A percentile compares a stretch with the other conserved stretches of the same genome.
These are phyloP conservation scores for Acanthamoeba castellanii DNA, from an alignment of 208 protist species.

Conservation along the genomic window DNA sequence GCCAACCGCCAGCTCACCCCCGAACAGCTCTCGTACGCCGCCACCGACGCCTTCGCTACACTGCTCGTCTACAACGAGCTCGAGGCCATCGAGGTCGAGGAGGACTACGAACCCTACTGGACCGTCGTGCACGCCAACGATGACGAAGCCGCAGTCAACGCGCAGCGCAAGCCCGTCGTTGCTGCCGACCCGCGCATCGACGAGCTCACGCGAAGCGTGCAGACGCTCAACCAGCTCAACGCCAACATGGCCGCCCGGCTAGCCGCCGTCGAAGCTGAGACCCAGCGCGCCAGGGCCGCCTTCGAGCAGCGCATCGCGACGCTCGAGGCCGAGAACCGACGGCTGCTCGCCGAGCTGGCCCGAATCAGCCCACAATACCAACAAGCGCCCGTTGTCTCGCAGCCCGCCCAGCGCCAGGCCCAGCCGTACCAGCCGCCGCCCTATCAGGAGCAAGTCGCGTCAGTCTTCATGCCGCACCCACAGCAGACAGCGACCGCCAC, in stretches of 20 bases:
- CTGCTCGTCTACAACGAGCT: constrained; percentile 33
- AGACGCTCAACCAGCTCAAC: not conserved
- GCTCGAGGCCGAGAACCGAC: not conserved
- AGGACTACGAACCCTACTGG: constrained; percentile 5
- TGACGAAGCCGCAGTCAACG: not conserved
- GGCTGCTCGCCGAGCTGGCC: not conserved
- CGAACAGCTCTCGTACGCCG: not conserved
- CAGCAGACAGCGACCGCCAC: too few species aligned
- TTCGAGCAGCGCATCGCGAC: not conserved
- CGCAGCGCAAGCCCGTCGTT: not conserved
- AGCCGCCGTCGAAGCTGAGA: not conserved
- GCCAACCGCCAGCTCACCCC: not conserved
- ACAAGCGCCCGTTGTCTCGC: not conserved
- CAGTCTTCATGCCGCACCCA: too few species aligned
- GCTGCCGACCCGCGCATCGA: not conserved
- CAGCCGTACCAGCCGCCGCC: too few species aligned
- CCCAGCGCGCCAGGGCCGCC: not conserved
- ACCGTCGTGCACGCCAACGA: not conserved
- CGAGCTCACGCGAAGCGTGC: not conserved
- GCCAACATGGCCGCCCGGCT: not conserved
- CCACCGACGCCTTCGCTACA: constrained; percentile 7
- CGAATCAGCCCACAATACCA: not conserved
- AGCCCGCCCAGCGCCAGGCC: not conserved
- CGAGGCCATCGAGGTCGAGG: constrained; percentile 7
- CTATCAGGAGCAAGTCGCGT: too few species aligned